Base-by-base conservation (phyloP, 441 rosid species). In the Hura crepitans region DNA sequence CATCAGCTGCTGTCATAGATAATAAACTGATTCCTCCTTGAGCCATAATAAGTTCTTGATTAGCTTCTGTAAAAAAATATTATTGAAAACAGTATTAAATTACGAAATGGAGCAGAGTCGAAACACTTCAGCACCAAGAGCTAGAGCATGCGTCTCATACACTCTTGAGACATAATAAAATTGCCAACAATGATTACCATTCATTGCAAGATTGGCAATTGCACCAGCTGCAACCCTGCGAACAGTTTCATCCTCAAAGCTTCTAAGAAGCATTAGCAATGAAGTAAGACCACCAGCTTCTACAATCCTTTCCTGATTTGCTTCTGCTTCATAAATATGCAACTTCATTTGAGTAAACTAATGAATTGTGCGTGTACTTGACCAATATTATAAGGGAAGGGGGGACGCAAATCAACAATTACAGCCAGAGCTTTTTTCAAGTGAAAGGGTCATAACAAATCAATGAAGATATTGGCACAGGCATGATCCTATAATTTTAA, bases 171-270 rank as follows among this genome's bases (percentile, higher is more conserved):
- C 14, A 62, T 62, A 59, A 53, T 51, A 58, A 63, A 49, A 79
- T 50, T 57, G 47, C 22, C 15, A 28, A 65, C 30, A 72, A 55
- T 50, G 57, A 59, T 78, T 84, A 92, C 99, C 99, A 59, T 91
- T 91, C 99, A 95, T 95, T 43, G 99, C 99, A 57, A 95, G 97
- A 83, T 95, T 95, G 72, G 99, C 99, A 68, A 95, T 85, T 66
- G 99, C 99, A 67, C 99, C 99, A 10, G 99, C 99, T 12, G 99
- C 98, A 75, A 95, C 99, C 81, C 99, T 87, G 72, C 89, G 87
- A 53, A 92, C 84, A 58, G 92, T 95, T 84, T 95, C 99, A 85
- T 95, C 98, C 78, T 91, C 98, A 31, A 83, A 86, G 81, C 88
- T 92, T 89, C 91, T 85, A 68, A 95, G 99, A 81, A 92, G 97